Evolutionary conservation across 2,329 filamentous ascomycete genomes (phyloP).

Genomic region (Harringtonia aguacate): DNA sequence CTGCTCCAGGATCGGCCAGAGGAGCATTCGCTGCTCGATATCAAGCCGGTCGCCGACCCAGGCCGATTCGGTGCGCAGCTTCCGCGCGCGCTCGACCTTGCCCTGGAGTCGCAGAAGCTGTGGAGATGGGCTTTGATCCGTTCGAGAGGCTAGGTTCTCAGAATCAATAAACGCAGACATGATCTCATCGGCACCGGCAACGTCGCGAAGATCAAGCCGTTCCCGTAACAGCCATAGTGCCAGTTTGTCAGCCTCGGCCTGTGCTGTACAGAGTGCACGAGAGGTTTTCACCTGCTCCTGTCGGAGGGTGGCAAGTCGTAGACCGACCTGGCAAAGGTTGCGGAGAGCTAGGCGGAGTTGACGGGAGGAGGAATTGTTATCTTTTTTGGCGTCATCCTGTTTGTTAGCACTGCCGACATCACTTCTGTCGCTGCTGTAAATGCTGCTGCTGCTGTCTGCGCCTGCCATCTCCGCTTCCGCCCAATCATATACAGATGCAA

Average conservation of each 20-base stretch:
- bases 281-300: neutral
- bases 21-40: neutral
- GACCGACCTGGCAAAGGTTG: conserved; percentile 1
- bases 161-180: neutral
- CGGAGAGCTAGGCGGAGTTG: neutral
- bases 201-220: neutral
- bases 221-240: conserved; percentile 1
- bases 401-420: neutral
- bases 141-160: too few relatives aligned
- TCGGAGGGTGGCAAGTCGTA: conserved; percentile 4
- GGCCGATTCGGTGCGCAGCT: neutral
- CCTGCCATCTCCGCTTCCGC: neutral
- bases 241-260: neutral
- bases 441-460: neutral
- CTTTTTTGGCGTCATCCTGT: neutral
- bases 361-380: neutral
- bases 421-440: conserved; percentile 1
- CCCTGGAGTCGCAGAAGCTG: neutral
- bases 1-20: conserved; percentile 1
- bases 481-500: too few relatives aligned
- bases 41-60: neutral
- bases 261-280: neutral
- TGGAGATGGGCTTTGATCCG: neutral
- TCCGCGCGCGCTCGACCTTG: neutral
- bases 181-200: neutral